Conservation (phyloP, 345 rosid species). For the Durio zibethinus region DNA sequence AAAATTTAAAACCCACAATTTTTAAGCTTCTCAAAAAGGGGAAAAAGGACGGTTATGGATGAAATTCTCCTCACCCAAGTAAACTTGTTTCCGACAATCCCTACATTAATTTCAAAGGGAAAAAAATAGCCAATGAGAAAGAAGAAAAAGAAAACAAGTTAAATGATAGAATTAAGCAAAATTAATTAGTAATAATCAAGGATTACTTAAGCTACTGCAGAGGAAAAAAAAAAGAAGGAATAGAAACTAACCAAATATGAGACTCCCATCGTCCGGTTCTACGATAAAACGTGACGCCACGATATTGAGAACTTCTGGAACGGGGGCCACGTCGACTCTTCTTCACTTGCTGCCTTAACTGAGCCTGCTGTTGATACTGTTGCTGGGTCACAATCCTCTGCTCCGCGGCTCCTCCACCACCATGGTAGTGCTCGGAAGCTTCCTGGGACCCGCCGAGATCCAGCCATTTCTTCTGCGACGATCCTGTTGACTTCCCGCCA, state of each 20-base stretch:
- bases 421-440: neutral
- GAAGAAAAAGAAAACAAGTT: neutral
- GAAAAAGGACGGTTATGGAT: neutral
- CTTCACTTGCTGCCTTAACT: conserved; percentile 34
- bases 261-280: conserved; percentile 87
- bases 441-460: conserved; percentile 29
- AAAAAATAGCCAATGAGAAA: neutral
- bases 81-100: conserved; percentile 89
- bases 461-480: conserved; percentile 28
- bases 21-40: neutral
- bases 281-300: conserved; percentile 76
- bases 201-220: neutral
- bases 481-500: neutral
- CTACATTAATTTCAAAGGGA: conserved; percentile 30
- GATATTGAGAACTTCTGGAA: conserved; percentile 74
- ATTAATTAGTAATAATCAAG: neutral
- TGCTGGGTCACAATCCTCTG: conserved; percentile 22
- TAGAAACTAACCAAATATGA: conserved; percentile 57
- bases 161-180: neutral
- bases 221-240: neutral
- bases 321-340: conserved; percentile 79
- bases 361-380: conserved; percentile 21
- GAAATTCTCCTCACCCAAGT: conserved; percentile 47
- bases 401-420: conserved; percentile 10
- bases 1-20: neutral